Conservation (phyloP, 2,329 filamentous ascomycete genomes). For the Ophiostoma triangulosporum region DNA sequence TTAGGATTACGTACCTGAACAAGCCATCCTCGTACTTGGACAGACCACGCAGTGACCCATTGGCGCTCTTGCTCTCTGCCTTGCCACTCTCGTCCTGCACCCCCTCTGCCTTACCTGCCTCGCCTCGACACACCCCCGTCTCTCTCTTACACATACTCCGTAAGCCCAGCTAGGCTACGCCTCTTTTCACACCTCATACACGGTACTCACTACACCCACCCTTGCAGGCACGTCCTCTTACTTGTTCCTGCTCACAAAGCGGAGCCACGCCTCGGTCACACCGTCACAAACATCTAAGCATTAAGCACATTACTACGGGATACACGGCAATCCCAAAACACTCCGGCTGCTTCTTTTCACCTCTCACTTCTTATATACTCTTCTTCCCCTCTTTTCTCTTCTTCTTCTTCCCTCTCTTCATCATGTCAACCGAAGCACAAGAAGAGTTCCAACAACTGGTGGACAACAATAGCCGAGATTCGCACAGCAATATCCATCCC, state of each 20-base stretch:
- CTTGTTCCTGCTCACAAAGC: not conserved
- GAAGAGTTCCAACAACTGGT: slow-evolving; percentile 54
- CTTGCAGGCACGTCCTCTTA: not conserved
- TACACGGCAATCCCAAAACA: not conserved
- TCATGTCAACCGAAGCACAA: slow-evolving; percentile 42
- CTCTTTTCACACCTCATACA: not conserved
- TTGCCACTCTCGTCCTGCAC: not conserved
- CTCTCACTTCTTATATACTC: slow-evolving; percentile 4
- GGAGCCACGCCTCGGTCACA: not conserved
- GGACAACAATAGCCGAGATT: slow-evolving; percentile 36
- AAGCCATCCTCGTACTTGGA: too few relatives aligned
- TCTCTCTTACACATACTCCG: not conserved
- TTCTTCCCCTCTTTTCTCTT: slow-evolving; percentile 12
- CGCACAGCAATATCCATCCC: slow-evolving; percentile 21
- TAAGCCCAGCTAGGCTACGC: too few relatives aligned
- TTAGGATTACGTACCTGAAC: not conserved
- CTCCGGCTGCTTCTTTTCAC: not conserved
- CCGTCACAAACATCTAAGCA: not conserved
- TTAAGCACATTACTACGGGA: too few relatives aligned
- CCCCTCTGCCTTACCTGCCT: not conserved
- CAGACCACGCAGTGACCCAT: not conserved
- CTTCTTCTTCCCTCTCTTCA: slow-evolving; percentile 18
- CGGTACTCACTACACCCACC: not conserved
- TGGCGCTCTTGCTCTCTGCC: not conserved
- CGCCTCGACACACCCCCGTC: not conserved